Base-by-base conservation (phyloP, 345 rosid genomes). In the Pistacia atlantica region DNA sequence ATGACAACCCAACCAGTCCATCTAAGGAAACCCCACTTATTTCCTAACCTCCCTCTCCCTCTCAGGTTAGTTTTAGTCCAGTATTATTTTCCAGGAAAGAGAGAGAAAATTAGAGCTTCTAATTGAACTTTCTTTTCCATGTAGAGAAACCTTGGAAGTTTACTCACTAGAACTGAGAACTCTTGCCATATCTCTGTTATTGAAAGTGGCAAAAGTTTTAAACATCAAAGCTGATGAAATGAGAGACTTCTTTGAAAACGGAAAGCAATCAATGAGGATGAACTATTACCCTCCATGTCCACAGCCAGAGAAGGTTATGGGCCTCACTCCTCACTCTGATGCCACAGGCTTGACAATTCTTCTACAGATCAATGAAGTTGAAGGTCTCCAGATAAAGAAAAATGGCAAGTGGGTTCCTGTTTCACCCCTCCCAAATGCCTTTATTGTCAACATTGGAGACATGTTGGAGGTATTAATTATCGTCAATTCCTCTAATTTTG, bases 221-320 rank as follows among this genome's bases (percentile, higher is more conserved):
- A 67, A 72, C 0, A 78, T 79, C 13, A 55, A 52, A 17, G 57
- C 51, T 0, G 75, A 75, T 51, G 78, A 82, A 72, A 72, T 78
- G 75, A 79, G 31, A 57, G 82, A 78, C 10, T 60, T 67, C 12
- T 49, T 60, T 51, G 84, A 72, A 22, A 65, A 74, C 31, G 60
- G 74, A 16, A 9, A 54, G 35, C 84, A 82, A 63, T 0, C 82
- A 60, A 56, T 72, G 71, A 82, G 82, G 72, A 66, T 76, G 54
- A 86, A 83, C 65, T 83, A 72, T 68, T 86, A 86, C n/a, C 88
- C 86, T 33, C 77, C 83, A 20, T 81, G 85, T 35, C 79, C 78
- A 37, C 10, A 83, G 33, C 80, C 85, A 1, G 79, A 81, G 4
- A 69, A 77, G 55, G 86, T 77, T 20, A 71, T 81, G 2, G 88